Conservation (phyloP, 352 stramenopile species). For the Globisporangium takayamanum region DNA sequence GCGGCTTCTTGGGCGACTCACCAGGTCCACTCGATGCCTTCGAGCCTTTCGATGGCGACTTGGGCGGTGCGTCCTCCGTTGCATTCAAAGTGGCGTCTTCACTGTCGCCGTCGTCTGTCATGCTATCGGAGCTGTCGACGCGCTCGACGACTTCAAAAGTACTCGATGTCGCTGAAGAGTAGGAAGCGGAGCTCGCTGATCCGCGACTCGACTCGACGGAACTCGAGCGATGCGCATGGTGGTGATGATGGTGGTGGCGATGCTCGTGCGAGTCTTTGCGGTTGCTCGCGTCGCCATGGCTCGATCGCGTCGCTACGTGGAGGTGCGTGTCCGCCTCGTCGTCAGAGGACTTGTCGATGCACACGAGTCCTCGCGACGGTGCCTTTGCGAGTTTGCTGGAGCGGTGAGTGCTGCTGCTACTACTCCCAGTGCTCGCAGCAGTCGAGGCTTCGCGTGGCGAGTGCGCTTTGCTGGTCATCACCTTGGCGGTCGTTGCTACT, state of each 20-base stretch:
- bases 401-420: neutral
- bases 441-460: neutral
- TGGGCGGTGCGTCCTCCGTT: slow-evolving; percentile 8
- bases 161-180: slow-evolving; percentile 1
- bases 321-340: neutral
- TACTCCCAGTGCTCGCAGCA: neutral
- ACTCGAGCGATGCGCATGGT: slow-evolving; percentile 6
- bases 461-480: slow-evolving; percentile 1
- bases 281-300: neutral
- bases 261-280: slow-evolving; percentile 1
- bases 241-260: neutral
- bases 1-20: slow-evolving; percentile 40
- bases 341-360: slow-evolving; percentile 14
- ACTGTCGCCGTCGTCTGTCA: neutral
- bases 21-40: slow-evolving; percentile 5
- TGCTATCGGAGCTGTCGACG: neutral
- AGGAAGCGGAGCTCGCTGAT: neutral
- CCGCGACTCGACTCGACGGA: slow-evolving; percentile 6
- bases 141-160: slow-evolving; percentile 4
- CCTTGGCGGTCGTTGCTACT: neutral
- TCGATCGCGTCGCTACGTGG: neutral
- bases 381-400: slow-evolving; percentile 5
- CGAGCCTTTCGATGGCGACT: slow-evolving; percentile 29
- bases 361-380: slow-evolving; percentile 12
- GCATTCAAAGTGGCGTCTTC: neutral